Evolutionary conservation across 116 monocot species (phyloP).

Genomic region (Posidonia oceanica): DNA sequence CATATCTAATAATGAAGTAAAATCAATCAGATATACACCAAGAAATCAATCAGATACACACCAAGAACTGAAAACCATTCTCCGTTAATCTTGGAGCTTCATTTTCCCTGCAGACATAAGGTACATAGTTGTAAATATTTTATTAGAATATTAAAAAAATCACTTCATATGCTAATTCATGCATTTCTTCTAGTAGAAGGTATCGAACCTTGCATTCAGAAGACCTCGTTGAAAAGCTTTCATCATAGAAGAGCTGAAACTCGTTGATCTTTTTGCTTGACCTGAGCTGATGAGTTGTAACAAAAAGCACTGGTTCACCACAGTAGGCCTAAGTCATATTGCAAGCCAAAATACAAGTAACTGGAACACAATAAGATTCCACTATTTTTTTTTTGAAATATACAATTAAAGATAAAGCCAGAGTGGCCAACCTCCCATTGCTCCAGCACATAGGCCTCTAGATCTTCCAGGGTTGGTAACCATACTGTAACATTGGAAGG

Average conservation of each 20-base stretch:
- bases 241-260: conserved; percentile 87
- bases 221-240: conserved; percentile 90
- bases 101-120: conserved; percentile 63
- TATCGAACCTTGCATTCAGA: conserved; percentile 73
- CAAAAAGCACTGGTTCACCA: conserved; percentile 58
- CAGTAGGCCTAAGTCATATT: background rate
- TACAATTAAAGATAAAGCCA: conserved; percentile 1
- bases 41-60: conserved; percentile 30
- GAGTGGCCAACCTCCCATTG: conserved; percentile 80
- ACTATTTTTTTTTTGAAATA: background rate
- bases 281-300: conserved; percentile 90
- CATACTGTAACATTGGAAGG: conserved; percentile 50
- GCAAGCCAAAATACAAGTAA: too few relatives aligned
- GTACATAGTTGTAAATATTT: background rate
- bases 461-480: conserved; percentile 63
- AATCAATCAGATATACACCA: background rate
- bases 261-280: conserved; percentile 61
- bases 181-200: background rate
- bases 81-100: conserved; percentile 81
- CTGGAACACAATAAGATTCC: too few relatives aligned
- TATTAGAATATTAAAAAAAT: background rate
- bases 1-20: too few relatives aligned
- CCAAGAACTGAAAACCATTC: too few relatives aligned
- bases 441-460: conserved; percentile 68
- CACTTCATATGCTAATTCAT: background rate